Base-by-base conservation (phyloP, 2,329 filamentous ascomycete species). In the Rhinocladiella similis region DNA sequence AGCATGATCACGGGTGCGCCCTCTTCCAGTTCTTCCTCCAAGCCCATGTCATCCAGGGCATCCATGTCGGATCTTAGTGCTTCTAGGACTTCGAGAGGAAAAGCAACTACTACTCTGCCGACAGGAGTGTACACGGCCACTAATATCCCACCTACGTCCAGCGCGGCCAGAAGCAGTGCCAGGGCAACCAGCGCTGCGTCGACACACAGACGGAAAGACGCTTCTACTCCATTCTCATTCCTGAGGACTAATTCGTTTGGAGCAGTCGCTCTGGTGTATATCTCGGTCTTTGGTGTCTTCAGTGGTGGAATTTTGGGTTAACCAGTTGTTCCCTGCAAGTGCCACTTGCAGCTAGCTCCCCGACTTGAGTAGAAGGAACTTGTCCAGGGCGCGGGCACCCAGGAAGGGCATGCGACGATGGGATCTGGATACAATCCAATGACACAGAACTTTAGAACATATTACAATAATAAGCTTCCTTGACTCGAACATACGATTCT, bases 41-140 rank as follows among this genome's bases (percentile, higher is more conserved):
- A 27, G 13, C 39, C 38, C 36, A 49, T 48, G 16, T 14, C 45
- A 18, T 22, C 51, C 16, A 51, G 41, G 25, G 36, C 47, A 18
- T 25, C 47, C 20, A 12, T 14, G 35, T 45, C 42, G 33, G 27
- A 12, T 9, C 45, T 16, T 41, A 41, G 4, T 41, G 18, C 33
- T 20, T 49, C 33, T 33, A 36, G 22, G 35, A 47, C 36, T 20
- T 35, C 49, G 7, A 35, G 36, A 51, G 50, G 22, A 14, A 38
- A 35, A 14, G 12, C 7, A 14, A 54, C n/a, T 6, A 53, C 45
- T 19, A 53, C 52, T 38, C 56, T 66, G 12, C 63, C 63, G 20
- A 71, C 67, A 1, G 69, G 69, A 16, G 58, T 71, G 7, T 71
- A 67, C 56, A 71, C 69, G 0, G 69, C 69, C n/a, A 71, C 68